Evolutionary conservation across 768 basidiomycete species (phyloP).

Genomic region (Termitomyces sp.): DNA sequence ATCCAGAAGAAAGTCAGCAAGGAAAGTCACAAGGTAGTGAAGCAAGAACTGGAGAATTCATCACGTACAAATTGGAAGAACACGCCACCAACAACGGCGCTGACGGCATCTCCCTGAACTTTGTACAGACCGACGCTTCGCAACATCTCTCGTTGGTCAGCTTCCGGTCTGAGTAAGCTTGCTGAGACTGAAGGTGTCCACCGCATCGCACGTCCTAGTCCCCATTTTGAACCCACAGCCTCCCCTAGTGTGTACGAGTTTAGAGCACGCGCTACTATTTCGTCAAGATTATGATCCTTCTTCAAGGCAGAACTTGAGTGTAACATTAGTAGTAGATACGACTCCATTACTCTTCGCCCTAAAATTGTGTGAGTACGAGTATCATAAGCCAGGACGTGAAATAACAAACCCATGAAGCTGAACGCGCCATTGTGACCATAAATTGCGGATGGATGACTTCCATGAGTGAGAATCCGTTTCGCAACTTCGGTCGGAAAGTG

Average conservation of each 20-base stretch:
- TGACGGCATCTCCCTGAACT: slow-evolving; percentile 6
- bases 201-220: slow-evolving; percentile 62
- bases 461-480: slow-evolving; percentile 70
- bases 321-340: slow-evolving; percentile 71
- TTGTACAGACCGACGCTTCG: slow-evolving; percentile 47
- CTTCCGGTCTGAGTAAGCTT: slow-evolving; percentile 22
- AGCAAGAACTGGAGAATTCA: not conserved
- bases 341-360: slow-evolving; percentile 76
- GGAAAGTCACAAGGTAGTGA: not conserved
- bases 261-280: slow-evolving; percentile 47
- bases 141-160: slow-evolving; percentile 30
- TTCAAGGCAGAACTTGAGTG: slow-evolving; percentile 44
- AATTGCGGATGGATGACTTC: slow-evolving; percentile 61
- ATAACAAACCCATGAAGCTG: slow-evolving; percentile 61
- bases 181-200: slow-evolving; percentile 61
- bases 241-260: slow-evolving; percentile 72
- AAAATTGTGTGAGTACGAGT: slow-evolving; percentile 17
- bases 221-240: slow-evolving; percentile 64
- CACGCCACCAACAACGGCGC: slow-evolving; percentile 8
- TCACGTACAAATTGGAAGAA: slow-evolving; percentile 73
- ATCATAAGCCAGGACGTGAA: slow-evolving; percentile 48
- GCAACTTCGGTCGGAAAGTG: slow-evolving; percentile 69
- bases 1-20: not conserved
- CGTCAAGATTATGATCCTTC: slow-evolving; percentile 51
- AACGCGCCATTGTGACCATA: slow-evolving; percentile 69